Evolutionary conservation across 306 rosid genomes (phyloP).

Genomic region (Prunus persica): DNA sequence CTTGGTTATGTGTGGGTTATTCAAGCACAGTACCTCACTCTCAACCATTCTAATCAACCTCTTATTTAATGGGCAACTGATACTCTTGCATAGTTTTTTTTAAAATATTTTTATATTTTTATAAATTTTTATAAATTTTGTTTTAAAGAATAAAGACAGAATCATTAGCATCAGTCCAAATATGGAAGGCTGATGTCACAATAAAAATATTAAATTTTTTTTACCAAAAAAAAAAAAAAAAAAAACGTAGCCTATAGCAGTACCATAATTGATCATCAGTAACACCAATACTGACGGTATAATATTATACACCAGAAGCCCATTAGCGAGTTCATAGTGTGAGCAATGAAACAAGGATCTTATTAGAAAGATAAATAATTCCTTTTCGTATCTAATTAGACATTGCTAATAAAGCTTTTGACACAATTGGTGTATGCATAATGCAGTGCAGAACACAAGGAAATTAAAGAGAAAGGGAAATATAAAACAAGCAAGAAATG

Average conservation of each 20-base stretch:
- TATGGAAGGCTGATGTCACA: conserved; percentile 29
- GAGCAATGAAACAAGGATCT: conserved; percentile 31
- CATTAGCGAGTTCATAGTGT: conserved; percentile 24
- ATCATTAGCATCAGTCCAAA: conserved; percentile 17
- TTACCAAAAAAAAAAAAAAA: too few relatives aligned
- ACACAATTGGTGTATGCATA: too few relatives aligned
- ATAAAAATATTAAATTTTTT: not conserved
- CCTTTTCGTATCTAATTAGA: too few relatives aligned
- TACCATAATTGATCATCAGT: not conserved
- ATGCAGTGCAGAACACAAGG: too few relatives aligned
- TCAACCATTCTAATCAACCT: conserved; percentile 9
- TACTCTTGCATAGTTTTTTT: not conserved
- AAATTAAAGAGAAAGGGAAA: too few relatives aligned
- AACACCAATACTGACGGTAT: too few relatives aligned
- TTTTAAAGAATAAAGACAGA: conserved; percentile 1
- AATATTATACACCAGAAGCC: not conserved
- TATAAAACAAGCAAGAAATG: too few relatives aligned
- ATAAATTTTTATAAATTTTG: too few relatives aligned
- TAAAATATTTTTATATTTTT: too few relatives aligned
- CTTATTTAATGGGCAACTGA: conserved; percentile 4
- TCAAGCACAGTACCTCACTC: not conserved
- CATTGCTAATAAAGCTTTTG: too few relatives aligned
- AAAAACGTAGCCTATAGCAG: conserved; percentile 2
- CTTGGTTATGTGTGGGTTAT: conserved; percentile 11
- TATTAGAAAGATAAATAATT: not conserved